Base-by-base conservation (phyloP, 345 rosid genomes). In the Geranium brycei region DNA sequence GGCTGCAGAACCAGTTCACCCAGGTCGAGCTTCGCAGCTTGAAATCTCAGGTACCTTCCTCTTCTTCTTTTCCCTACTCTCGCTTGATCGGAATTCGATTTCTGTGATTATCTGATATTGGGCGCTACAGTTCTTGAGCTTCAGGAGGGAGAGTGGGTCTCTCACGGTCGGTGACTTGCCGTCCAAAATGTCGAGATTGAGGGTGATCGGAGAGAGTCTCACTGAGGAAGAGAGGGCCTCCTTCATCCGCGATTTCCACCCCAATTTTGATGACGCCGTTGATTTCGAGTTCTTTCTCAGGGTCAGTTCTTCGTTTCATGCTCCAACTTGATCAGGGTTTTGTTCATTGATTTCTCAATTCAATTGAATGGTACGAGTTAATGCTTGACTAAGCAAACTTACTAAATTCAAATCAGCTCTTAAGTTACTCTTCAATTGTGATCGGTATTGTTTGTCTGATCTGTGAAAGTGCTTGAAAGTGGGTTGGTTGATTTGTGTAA, bases 21-120 rank as follows among this genome's bases (percentile, higher is more conserved):
- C 99, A 93, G 62, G 99, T 93, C 56, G 99, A 93, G 88, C 99
- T 89, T 65, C 86, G 97, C 28, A 87, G 96, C 81, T 86, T 93
- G 57, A 93, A 93, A 77, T 66, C 91, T 72, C 96, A 93, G 55
- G 99, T 87, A 80, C 64, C 76, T 63, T 32, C 53, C 10, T 11
- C 23, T 7, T 51, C 17, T 47, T 47, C 53, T 3, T 47, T 13
- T 47, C 11, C 53, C 0, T 47, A 10, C 11, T 47, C 53, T 47
- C 41, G 1, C 41, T 35, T 35, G 41, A 35, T 35, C 41, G 41
- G 28, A 38, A 5, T 38, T 47, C 53, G 11, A 11, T 3, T 3
- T 47, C 14, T 47, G 53, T 47, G 11, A 47, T 47, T 47, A 8
- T 47, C 14, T 47, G 53, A 47, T 47, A 13, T 47, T 61, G 58